Evolutionary conservation across 108 stramenopile species (phyloP), one percentile per base, ranked within the genome.

Genomic region (Cyclostephanos tholiformis): DNA sequence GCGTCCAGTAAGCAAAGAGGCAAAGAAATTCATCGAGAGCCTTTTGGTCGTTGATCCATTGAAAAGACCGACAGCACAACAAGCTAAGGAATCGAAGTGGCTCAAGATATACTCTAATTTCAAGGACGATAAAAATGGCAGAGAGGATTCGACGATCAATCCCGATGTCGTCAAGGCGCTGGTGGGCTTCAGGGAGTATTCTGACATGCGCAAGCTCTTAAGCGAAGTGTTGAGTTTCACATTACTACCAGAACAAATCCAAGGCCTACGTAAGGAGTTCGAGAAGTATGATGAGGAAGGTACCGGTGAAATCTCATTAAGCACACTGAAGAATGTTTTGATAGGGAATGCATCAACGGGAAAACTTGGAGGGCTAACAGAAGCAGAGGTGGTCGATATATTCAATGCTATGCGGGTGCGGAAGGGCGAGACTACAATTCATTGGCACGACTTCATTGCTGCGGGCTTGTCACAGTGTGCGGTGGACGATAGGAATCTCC

Each of bases 161-260:
- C 88, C 87, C 17, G 83, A 85, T 68, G 91, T 95, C 49, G 94
- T 91, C 12, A 87, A 88, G 44, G 90, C 91, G 2, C 67, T 95
- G 44, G 86, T 91, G 25, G 86, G 85, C 38, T 95, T 95, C 83
- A 92, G 92, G 62, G 89, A 95, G 66, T 92, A 89, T 67, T 89
- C 88, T 16, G 94, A 91, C 58, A 95, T 95, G 94, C 80, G 89
- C 55, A 95, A 95, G 77, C 69, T 95, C 13, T 58, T 95, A 6
- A 92, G 90, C 67, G 94, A 95, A 79, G 94, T 95, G 0, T 71
- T 95, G 6, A 91, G 90, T 74, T 95, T 93, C 69, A 95, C 95
- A 6, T 72, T 95, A n/a, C 67, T 95, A 36, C 92, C 95, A 0
- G 92, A 93, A 16, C 95, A 95, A 53, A 93, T 95, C 69, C 85